These are phyloP conservation scores for Diversispora epigaea DNA, from an alignment of 192 early-diverging fungal genomes.

Conservation along the genomic window DNA sequence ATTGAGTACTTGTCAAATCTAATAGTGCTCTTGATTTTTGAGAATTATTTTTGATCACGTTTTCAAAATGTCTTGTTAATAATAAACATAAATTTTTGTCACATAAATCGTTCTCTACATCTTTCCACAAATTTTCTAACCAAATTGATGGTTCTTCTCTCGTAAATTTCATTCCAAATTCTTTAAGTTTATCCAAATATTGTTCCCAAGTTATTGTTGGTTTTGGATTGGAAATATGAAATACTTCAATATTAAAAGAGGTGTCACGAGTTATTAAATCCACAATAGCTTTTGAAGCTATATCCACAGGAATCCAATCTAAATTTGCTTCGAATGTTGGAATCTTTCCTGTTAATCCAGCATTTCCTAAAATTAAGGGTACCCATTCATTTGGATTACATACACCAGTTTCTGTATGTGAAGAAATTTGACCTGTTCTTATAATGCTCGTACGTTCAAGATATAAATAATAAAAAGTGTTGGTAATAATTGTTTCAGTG, in stretches of 20 bases:
- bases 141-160: not conserved
- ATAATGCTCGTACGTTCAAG: not conserved
- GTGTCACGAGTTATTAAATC: not conserved
- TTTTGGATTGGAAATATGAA: constrained; percentile 10
- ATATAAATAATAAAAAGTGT: constrained; percentile 17
- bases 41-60: not conserved
- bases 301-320: constrained; percentile 12
- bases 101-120: not conserved
- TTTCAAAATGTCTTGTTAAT: constrained; percentile 11
- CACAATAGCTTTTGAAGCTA: constrained; percentile 11
- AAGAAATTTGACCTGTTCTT: not conserved
- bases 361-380: constrained; percentile 15
- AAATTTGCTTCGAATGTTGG: not conserved
- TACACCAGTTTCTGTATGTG: not conserved
- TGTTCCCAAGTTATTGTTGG: constrained; percentile 6
- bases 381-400: constrained; percentile 7
- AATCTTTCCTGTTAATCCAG: not conserved
- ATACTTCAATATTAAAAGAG: not conserved
- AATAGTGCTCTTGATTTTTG: not conserved
- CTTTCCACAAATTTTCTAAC: not conserved
- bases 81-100: not conserved
- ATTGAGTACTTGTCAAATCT: constrained; percentile 15
- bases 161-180: constrained; percentile 9
- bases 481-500: not conserved
- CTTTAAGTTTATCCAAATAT: constrained; percentile 1